Evolutionary conservation across 805 yeast species (phyloP), one percentile per base, ranked within the genome.

Genomic region (Starmerella khaoyaiensis): DNA sequence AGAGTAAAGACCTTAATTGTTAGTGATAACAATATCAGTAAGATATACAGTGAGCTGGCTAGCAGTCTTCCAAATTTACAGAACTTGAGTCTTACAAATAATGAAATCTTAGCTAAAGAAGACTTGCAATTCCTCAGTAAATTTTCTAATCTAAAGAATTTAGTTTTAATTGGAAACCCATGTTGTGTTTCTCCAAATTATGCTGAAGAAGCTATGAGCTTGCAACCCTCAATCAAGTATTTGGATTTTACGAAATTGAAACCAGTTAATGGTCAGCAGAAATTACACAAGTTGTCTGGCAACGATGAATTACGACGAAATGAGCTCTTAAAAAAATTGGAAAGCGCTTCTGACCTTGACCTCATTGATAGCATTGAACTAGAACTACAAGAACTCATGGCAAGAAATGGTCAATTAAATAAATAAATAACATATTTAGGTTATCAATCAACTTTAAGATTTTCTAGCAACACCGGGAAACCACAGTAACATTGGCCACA

Each of bases 311-410:
- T 8, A 5, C 4, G 31, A 5, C 15, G 26, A 20, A 9, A 57
- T 11, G 57, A 59, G 31, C 57, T 86, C 33, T 64, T 74, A 44
- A 52, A 62, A 28, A 67, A 72, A 44, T 61, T 86, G 39, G 64
- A 66, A 36, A 61, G 59, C 22, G 93, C 95, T 1, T 66, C 73
- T 4, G 72, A 75, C 35, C 53, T 86, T 40, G 79, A 69, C 5
- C 95, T 86, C 45, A 79, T 84, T 5, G 79, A 76, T 40, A 60
- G 71, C 35, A 69, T 84, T 18, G 93, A 82, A 53, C 61, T 58
- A 20, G 62, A 71, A 16, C 58, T 79, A 31, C 57, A 58, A 38
- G 59, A 14, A 14, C 18, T n/a, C n/a, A n/a, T n/a, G n/a, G n/a
- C n/a, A n/a, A n/a, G 18, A 12, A 11, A 14, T 54, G 23, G 21